Evolutionary conservation across 371 early-diverging fungal genomes (phyloP), one percentile per base, ranked within the genome.

Genomic region (Dichotomocladium elegans): DNA sequence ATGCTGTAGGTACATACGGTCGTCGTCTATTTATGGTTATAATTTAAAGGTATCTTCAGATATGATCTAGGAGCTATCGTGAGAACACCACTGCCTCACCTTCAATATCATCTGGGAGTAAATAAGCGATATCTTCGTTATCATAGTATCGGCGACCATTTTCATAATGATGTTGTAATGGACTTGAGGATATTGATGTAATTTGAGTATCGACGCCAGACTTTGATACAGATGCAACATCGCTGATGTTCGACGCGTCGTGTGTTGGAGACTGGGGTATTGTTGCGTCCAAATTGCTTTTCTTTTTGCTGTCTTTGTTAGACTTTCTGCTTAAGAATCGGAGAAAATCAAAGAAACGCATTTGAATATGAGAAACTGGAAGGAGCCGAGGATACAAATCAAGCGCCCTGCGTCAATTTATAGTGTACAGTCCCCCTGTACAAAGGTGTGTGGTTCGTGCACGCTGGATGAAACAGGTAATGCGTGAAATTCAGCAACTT

Each of bases 71-170:
- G 1, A n/a, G n/a, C n/a, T n/a, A n/a, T n/a, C n/a, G n/a, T n/a
- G 1, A 37, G 2, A 37, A 5, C n/a, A 37, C n/a, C 5, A 37
- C 10, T n/a, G 7, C n/a, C 41, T 2, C 12, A 70, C 74, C 74
- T 57, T 61, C 69, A 42, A 74, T 61, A 33, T 82, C 80, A 40
- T 76, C 74, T 2, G 82, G 82, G 3, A 82, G 55, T 46, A 78
- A 60, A 48, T 82, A 82, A 7, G 72, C 55, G 5, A 70, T 69
- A 15, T 51, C 63, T 14, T 66, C 65, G 19, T 70, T 65, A 12
- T 68, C 65, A 44, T 78, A 74, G 17, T 68, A 72, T 30, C 70
- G 66, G 47, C 82, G 66, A 6, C 82, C 82, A 29, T 69, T 67
- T n/a, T 60, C 59, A 42, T 68, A 75, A 5, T 54, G 47, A 47